Percentiles rank a stretch among this genome's conserved stretches.
Evolutionary conservation across 352 stramenopile genomes (phyloP).

Genomic region (Phytopythium litorale): DNA sequence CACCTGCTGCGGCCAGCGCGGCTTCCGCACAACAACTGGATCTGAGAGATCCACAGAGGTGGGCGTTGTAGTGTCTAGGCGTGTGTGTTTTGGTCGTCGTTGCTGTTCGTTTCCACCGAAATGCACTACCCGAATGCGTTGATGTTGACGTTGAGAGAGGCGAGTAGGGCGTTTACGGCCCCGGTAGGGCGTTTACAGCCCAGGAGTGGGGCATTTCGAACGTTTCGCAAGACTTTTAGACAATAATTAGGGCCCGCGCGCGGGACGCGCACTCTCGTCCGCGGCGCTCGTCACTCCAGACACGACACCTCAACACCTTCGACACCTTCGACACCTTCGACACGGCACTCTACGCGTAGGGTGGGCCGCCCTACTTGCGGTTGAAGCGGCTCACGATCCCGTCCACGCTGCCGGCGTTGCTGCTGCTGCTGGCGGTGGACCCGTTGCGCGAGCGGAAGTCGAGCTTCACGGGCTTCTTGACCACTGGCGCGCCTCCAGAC

Average conservation of each 20-base stretch:
- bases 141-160: background rate
- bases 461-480: constrained; percentile 30
- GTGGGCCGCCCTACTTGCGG: background rate
- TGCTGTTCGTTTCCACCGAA: background rate
- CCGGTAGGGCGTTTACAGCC: no score
- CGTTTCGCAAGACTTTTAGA: background rate
- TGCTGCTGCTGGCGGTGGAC: constrained; percentile 24
- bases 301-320: no score
- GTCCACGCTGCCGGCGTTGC: constrained; percentile 4
- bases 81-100: background rate
- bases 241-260: background rate
- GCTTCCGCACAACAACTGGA: constrained; percentile 31
- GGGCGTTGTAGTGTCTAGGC: background rate
- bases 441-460: constrained; percentile 37
- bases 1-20: constrained; percentile 24
- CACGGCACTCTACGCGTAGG: background rate
- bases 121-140: background rate
- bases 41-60: constrained; percentile 6
- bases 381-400: background rate
- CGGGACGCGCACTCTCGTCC: background rate
- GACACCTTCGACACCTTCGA: no score
- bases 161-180: background rate
- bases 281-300: background rate
- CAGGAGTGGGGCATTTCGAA: background rate
- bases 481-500: constrained; percentile 4